phyloP scores from a whole-genome alignment of 352 stramenopile species.

The Pythium pectinolyticum region DNA sequence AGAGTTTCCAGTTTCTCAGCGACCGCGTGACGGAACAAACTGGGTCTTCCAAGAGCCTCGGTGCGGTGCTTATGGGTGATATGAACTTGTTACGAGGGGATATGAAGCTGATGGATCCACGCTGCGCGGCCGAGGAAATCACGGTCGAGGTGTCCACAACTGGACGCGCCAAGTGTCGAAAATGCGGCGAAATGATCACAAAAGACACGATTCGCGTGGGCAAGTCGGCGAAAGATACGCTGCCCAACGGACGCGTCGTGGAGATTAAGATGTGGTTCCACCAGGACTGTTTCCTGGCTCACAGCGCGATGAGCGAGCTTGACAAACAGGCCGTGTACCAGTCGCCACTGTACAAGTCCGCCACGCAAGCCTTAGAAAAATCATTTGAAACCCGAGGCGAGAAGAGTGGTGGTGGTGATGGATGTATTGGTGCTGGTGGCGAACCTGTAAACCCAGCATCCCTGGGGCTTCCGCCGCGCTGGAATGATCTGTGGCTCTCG shows the following conservation, averaged over 20 bases:
- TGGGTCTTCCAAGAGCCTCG: constrained; percentile 36
- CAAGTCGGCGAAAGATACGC: constrained; percentile 44
- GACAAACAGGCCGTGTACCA: constrained; percentile 44
- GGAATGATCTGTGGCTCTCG: constrained; percentile 72
- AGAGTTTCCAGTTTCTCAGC: constrained; percentile 49
- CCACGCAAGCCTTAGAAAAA: neutral
- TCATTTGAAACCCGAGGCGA: constrained; percentile 2
- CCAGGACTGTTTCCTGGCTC: constrained; percentile 43
- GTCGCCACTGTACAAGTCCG: neutral
- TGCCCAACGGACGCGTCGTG: constrained; percentile 42
- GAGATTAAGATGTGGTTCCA: constrained; percentile 70
- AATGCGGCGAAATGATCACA: constrained; percentile 44
- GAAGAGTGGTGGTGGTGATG: too few relatives aligned
- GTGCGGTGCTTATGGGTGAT: constrained; percentile 77
- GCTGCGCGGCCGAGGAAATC: constrained; percentile 38
- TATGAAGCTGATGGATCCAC: constrained; percentile 56
- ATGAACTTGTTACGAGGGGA: constrained; percentile 65
- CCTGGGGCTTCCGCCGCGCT: constrained; percentile 49
- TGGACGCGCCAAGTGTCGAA: constrained; percentile 53
- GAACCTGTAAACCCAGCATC: constrained; percentile 32
- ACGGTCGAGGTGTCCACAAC: constrained; percentile 56
- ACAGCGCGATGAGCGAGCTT: constrained; percentile 25
- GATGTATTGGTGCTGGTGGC: neutral
- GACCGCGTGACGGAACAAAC: constrained; percentile 36
- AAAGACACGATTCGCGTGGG: constrained; percentile 55